Percentiles rank a stretch among this genome's conserved stretches.
phyloP scores from a whole-genome alignment of 2,329 filamentous ascomycete genomes.

The Colletotrichum orbiculare region DNA sequence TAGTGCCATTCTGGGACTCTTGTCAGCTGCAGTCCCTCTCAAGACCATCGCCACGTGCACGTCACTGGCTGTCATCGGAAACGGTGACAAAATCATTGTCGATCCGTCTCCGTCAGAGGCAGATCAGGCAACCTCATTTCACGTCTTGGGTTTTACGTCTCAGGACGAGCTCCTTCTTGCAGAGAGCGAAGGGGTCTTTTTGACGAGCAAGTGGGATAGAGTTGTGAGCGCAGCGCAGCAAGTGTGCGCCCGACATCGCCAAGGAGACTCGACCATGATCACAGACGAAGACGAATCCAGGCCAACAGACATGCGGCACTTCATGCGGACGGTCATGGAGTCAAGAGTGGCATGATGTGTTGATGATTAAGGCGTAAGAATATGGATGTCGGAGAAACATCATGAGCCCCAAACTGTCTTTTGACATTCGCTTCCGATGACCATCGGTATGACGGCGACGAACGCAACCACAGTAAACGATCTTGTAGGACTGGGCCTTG shows the following conservation, averaged over 20 bases:
- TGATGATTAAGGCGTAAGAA: background rate
- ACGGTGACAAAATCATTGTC: constrained; percentile 56
- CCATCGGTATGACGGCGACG: background rate
- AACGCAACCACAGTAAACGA: background rate
- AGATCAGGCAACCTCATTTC: constrained; percentile 74
- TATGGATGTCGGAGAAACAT: background rate
- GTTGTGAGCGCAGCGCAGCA: constrained; percentile 73
- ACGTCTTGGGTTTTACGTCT: constrained; percentile 87
- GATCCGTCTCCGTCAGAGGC: constrained; percentile 74
- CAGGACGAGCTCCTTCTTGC: constrained; percentile 78
- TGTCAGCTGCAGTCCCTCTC: constrained; percentile 86
- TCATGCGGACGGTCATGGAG: constrained; percentile 72
- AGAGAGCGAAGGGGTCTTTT: constrained; percentile 86
- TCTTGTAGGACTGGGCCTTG: no score
- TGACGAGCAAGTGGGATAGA: constrained; percentile 78
- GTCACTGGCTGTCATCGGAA: constrained; percentile 67
- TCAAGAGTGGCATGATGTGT: constrained; percentile 56
- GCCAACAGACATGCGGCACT: constrained; percentile 65
- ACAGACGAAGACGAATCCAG: constrained; percentile 58
- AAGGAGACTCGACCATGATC: constrained; percentile 53
- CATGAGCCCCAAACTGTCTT: background rate
- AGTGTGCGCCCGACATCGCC: constrained; percentile 67
- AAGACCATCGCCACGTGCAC: constrained; percentile 76
- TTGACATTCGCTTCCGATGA: no score
- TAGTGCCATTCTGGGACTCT: constrained; percentile 79